Base-by-base conservation (phyloP, 805 yeast species). In the Teunomyces cretensis region DNA sequence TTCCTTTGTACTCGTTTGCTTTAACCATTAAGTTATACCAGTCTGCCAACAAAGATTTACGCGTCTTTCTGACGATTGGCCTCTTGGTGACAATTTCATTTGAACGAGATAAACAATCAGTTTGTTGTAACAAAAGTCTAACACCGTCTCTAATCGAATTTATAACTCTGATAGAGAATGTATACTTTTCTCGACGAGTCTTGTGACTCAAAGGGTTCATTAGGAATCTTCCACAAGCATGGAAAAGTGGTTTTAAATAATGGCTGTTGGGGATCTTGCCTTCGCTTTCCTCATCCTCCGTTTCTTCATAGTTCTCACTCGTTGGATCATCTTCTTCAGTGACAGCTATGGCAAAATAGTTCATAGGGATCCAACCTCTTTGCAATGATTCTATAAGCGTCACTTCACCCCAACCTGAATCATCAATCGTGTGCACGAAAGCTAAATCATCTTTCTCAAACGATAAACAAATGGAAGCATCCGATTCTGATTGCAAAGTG, bases 361-460 rank as follows among this genome's bases (percentile, higher is more conserved):
- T 87, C 76, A 87, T 83, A 2, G 95, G 95, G 13, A 86, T 88
- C 95, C 95, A 87, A 13, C 95, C 95, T 50, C 89, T 67, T 54
- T 76, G 75, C 42, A 83, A 68, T 11, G 82, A 71, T 45, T 80
- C 82, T 7, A 86, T 64, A 31, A 86, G 57, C 0, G 91, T 86
- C 2, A 86, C 94, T 61, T 87, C 95, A 48, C 91, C 92, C 95
- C 95, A 87, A 0, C 94, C 95, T 15, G 89, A 82, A 44, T 83
- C 84, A 60, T 86, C 94, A 16, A 86, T 79, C 6, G 86, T 78
- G 56, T 86, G 90, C 4, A 87, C 87, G 62, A 86, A 87, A 0
- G 88, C 91, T 40, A 84, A 67, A 54, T 85, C 94, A 50, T 79
- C 78, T 50, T 79, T 80, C 16, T 78, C 77, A 60, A 87, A 87